Evolutionary conservation across 2,329 filamentous ascomycete species (phyloP).

Genomic region (Dactylellina haptotyla): DNA sequence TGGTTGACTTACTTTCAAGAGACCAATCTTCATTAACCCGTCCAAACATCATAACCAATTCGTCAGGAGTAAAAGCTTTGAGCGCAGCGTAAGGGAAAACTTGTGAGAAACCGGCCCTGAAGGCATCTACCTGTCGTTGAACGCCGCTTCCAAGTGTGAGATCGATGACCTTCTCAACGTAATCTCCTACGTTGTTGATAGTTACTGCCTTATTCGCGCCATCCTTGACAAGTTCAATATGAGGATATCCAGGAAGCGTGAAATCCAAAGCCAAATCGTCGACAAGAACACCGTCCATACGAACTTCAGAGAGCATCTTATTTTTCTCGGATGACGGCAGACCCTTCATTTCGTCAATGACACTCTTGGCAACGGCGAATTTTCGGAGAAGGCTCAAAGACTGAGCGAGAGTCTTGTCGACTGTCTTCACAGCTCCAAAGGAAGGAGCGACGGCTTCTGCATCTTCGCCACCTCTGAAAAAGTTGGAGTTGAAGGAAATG

Average conservation of each 20-base stretch:
- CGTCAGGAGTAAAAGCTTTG: constrained; percentile 91
- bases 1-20: constrained; percentile 80
- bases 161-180: constrained; percentile 89
- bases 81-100: constrained; percentile 95
- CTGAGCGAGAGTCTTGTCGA: constrained; percentile 85
- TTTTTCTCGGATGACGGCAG: constrained; percentile 77
- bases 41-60: constrained; percentile 94
- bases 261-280: constrained; percentile 94
- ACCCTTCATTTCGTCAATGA: constrained; percentile 76
- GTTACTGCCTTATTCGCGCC: constrained; percentile 80
- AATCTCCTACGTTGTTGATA: constrained; percentile 89
- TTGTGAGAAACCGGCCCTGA: constrained; percentile 88
- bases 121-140: constrained; percentile 86
- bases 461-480: constrained; percentile 90
- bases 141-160: constrained; percentile 91
- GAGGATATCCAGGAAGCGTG: constrained; percentile 88
- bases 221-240: constrained; percentile 80
- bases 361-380: constrained; percentile 83
- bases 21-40: constrained; percentile 95
- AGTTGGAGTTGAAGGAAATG: constrained; percentile 94
- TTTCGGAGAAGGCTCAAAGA: constrained; percentile 88
- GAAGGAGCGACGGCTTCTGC: constrained; percentile 75
- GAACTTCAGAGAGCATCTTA: constrained; percentile 73
- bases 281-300: constrained; percentile 78
- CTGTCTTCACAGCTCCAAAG: constrained; percentile 85